A percentile compares a stretch with the other conserved stretches of the same genome.
phyloP scores from a whole-genome alignment of 371 early-diverging fungal species.

The Mucor lusitanicus region DNA sequence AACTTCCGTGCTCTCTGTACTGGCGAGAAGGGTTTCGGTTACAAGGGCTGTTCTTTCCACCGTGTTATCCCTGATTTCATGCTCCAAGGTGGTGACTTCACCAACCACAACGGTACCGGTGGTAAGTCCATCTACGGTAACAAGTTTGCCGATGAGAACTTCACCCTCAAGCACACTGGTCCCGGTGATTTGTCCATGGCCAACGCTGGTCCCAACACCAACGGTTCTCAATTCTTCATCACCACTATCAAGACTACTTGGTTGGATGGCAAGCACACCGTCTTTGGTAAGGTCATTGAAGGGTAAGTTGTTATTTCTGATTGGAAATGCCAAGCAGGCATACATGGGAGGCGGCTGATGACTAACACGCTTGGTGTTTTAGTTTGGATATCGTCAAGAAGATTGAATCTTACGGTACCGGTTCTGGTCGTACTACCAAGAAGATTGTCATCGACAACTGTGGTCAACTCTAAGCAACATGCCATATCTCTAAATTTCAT shows the following conservation, averaged over 20 bases:
- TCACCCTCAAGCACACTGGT: slow-evolving; percentile 89
- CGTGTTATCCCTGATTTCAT: slow-evolving; percentile 95
- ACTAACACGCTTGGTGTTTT: slow-evolving; percentile 1
- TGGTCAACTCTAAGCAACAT: slow-evolving; percentile 61
- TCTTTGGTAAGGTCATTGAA: slow-evolving; percentile 93
- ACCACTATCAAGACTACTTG: slow-evolving; percentile 82
- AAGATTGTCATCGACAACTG: slow-evolving; percentile 67
- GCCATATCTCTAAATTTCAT: background rate
- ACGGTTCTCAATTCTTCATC: slow-evolving; percentile 99
- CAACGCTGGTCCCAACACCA: slow-evolving; percentile 94
- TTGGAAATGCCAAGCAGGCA: background rate
- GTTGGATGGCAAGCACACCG: slow-evolving; percentile 99
- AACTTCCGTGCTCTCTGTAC: slow-evolving; percentile 93
- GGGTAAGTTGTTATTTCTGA: slow-evolving; percentile 53
- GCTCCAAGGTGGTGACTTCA: slow-evolving; percentile 99
- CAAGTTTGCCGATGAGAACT: slow-evolving; percentile 98
- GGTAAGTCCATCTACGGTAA: slow-evolving; percentile 96
- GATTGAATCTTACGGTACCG: slow-evolving; percentile 70
- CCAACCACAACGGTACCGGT: slow-evolving; percentile 95
- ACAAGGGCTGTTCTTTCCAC: slow-evolving; percentile 92
- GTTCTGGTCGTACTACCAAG: slow-evolving; percentile 55
- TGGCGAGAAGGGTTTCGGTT: slow-evolving; percentile 81
- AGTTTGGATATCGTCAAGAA: slow-evolving; percentile 73
- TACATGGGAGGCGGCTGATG: background rate
- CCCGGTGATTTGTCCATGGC: slow-evolving; percentile 95